Conservation (phyloP, 768 basidiomycete species). For the Paxillus involutus region DNA sequence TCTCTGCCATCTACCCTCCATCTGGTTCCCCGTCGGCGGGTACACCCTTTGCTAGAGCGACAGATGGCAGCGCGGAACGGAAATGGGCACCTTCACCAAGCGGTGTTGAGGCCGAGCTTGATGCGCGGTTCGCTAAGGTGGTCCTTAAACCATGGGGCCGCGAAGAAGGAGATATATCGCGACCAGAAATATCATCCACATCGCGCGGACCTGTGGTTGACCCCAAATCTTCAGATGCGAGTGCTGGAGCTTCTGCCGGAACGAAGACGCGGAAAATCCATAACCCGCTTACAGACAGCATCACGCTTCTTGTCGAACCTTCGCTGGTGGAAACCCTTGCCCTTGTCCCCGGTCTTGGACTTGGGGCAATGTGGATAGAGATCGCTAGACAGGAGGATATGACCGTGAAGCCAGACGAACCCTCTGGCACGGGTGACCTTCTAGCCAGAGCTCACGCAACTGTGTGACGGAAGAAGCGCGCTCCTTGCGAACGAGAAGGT, state of each 20-base stretch:
- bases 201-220: conserved; percentile 38
- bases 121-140: conserved; percentile 46
- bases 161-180: conserved; percentile 37
- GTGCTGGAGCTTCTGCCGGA: background rate
- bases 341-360: conserved; percentile 50
- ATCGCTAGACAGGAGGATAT: conserved; percentile 41
- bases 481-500: too few species aligned
- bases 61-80: conserved; percentile 7
- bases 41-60: background rate
- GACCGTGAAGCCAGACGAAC: background rate
- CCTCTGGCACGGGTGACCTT: background rate
- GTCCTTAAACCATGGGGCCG: conserved; percentile 56
- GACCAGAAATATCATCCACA: conserved; percentile 34
- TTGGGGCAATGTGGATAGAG: conserved; percentile 71
- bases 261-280: conserved; percentile 34
- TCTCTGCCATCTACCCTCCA: conserved; percentile 47
- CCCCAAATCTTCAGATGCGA: conserved; percentile 14
- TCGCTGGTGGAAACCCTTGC: conserved; percentile 40
- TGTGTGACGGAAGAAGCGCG: too few species aligned
- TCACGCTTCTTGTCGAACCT: conserved; percentile 57
- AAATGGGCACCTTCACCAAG: conserved; percentile 21
- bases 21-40: conserved; percentile 20
- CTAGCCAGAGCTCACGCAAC: too few species aligned
- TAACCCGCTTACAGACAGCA: conserved; percentile 54
- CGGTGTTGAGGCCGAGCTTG: conserved; percentile 49